Conservation (phyloP, 176 grass and related monocot genomes). For the Urochloa ruziziensis region DNA sequence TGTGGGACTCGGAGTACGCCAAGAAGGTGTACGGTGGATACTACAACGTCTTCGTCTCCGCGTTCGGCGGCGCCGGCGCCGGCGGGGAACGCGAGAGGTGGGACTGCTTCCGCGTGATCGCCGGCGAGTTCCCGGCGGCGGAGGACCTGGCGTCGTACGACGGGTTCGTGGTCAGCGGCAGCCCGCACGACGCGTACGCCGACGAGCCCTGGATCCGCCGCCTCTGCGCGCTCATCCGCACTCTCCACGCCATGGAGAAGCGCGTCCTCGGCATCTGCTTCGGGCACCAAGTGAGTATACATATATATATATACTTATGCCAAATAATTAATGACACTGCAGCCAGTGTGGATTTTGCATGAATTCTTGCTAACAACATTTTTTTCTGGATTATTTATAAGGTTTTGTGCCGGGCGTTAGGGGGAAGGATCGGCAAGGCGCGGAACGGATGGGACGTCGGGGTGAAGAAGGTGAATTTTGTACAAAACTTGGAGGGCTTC, state of each 20-base stretch:
- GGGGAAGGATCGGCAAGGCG: conserved; percentile 32
- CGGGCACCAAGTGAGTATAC: too few species aligned
- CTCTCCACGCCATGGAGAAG: conserved; percentile 48
- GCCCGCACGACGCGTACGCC: conserved; percentile 57
- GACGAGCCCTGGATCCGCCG: conserved; percentile 54
- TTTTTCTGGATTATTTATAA: too few species aligned
- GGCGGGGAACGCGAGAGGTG: neutral
- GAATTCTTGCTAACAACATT: too few species aligned
- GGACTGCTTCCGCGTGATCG: conserved; percentile 49
- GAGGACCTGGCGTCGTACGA: conserved; percentile 46
- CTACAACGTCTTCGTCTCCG: conserved; percentile 37
- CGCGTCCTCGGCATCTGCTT: conserved; percentile 67
- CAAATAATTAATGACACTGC: too few species aligned
- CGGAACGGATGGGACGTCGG: conserved; percentile 57
- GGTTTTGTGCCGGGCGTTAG: conserved; percentile 52
- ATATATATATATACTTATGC: too few species aligned
- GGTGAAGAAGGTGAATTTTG: conserved; percentile 41
- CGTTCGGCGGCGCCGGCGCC: conserved; percentile 14
- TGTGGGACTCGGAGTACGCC: conserved; percentile 51
- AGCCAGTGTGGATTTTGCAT: too few species aligned
- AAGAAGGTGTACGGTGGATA: conserved; percentile 48
- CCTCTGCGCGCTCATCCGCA: conserved; percentile 47
- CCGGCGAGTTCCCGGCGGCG: conserved; percentile 50
- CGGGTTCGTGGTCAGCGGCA: conserved; percentile 60
- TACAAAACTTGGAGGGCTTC: neutral